These are phyloP conservation scores for Lasiosphaeriaceae sp. DNA, from an alignment of 495 filamentous ascomycete species.

Conservation along the genomic window DNA sequence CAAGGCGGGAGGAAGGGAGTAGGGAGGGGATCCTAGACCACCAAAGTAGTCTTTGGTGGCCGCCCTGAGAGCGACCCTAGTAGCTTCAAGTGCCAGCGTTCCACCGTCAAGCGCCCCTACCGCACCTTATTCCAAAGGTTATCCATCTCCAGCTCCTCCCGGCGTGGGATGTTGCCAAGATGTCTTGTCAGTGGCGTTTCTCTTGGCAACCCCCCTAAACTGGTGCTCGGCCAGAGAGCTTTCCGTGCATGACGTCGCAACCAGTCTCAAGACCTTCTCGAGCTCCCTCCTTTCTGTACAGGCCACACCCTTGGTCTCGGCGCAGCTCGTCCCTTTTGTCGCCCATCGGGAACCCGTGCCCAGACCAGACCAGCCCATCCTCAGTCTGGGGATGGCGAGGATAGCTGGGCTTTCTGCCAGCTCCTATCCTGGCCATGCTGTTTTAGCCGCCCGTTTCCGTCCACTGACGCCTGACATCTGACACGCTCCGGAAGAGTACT, in stretches of 20 bases:
- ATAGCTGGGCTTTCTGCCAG: neutral
- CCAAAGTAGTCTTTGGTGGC: no score
- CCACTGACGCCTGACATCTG: slow-evolving; percentile 36
- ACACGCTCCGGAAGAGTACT: slow-evolving; percentile 44
- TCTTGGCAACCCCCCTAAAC: slow-evolving; percentile 14
- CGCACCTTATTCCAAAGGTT: neutral
- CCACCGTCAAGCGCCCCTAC: no score
- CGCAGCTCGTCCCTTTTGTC: neutral
- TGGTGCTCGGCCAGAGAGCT: slow-evolving; percentile 25
- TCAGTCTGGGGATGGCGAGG: neutral
- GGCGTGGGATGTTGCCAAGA: neutral
- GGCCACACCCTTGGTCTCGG: slow-evolving; percentile 9
- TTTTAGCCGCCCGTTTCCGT: slow-evolving; percentile 41
- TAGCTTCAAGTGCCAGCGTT: no score
- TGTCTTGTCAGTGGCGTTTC: slow-evolving; percentile 14
- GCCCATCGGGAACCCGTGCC: no score
- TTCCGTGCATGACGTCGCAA: slow-evolving; percentile 37
- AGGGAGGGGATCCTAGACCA: no score
- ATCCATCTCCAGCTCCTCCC: neutral
- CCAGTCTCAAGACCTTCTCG: slow-evolving; percentile 14
- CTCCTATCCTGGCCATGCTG: slow-evolving; percentile 25
- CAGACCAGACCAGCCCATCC: no score
- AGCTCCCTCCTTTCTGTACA: slow-evolving; percentile 1
- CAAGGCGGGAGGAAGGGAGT: no score
- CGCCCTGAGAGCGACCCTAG: no score